Percentiles rank a stretch among this genome's conserved stretches.
phyloP scores from a whole-genome alignment of 2,329 filamentous ascomycete genomes.

The Madurella fahalii region DNA sequence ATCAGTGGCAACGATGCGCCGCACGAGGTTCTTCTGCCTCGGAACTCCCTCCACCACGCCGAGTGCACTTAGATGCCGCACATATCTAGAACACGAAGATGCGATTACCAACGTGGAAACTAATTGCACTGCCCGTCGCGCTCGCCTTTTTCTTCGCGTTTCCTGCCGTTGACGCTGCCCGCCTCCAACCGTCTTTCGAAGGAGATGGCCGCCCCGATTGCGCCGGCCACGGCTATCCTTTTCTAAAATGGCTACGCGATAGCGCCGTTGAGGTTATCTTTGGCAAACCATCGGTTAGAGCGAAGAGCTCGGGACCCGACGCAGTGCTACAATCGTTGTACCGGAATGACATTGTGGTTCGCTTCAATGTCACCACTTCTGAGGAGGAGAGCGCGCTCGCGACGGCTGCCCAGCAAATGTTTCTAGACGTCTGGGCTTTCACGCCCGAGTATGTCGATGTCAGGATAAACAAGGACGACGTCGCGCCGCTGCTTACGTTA shows the following conservation, averaged over 20 bases:
- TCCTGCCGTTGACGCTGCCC: slow-evolving; percentile 15
- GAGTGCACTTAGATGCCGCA: slow-evolving; percentile 4
- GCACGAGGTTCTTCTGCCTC: neutral
- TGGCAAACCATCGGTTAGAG: slow-evolving; percentile 39
- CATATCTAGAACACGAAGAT: slow-evolving; percentile 17
- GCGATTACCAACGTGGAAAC: slow-evolving; percentile 16
- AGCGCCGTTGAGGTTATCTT: slow-evolving; percentile 48
- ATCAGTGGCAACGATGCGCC: neutral
- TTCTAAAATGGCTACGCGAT: slow-evolving; percentile 49
- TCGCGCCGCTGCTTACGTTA: slow-evolving; percentile 72
- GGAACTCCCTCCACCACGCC: neutral
- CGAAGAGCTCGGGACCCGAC: slow-evolving; percentile 26
- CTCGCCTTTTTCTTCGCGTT: slow-evolving; percentile 14
- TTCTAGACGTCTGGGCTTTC: slow-evolving; percentile 89
- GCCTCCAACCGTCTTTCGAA: slow-evolving; percentile 17
- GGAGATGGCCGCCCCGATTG: slow-evolving; percentile 13
- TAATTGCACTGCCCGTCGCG: slow-evolving; percentile 13
- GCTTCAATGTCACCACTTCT: slow-evolving; percentile 71
- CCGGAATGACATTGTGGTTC: slow-evolving; percentile 77
- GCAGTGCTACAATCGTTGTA: slow-evolving; percentile 46
- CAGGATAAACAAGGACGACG: slow-evolving; percentile 68
- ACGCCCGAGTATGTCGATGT: slow-evolving; percentile 81
- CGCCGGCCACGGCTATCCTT: slow-evolving; percentile 38
- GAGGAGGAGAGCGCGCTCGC: slow-evolving; percentile 67
- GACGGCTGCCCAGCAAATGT: slow-evolving; percentile 68